Conservation (phyloP, 441 rosid species). For the Biscutella laevigata region DNA sequence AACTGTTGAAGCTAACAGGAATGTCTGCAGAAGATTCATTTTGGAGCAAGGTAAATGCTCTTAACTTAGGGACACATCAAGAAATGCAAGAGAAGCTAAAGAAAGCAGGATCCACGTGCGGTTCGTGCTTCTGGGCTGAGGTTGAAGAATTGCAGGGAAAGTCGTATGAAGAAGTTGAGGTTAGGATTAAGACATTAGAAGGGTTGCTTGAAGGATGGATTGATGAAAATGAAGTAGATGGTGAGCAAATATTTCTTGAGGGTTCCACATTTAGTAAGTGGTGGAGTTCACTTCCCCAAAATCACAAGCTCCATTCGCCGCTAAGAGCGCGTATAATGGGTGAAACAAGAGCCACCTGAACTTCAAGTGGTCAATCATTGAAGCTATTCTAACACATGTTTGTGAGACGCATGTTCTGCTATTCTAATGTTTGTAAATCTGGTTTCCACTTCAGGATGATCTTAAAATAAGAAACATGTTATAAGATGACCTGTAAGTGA, state of each 20-base stretch:
- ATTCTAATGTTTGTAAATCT: not conserved
- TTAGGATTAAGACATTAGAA: slow-evolving; percentile 22
- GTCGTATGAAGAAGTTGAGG: slow-evolving; percentile 1
- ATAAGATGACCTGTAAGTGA: slow-evolving; percentile 7
- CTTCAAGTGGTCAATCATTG: not conserved
- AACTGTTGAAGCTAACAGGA: slow-evolving; percentile 7
- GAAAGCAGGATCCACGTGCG: not conserved
- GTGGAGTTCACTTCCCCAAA: slow-evolving; percentile 36
- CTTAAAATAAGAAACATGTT: not conserved
- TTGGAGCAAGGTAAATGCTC: slow-evolving; percentile 38
- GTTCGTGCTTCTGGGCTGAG: slow-evolving; percentile 56
- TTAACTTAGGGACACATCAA: not conserved
- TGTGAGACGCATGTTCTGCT: not conserved
- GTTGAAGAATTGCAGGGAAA: slow-evolving; percentile 54
- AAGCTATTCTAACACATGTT: slow-evolving; percentile 6
- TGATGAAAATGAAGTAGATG: slow-evolving; percentile 11
- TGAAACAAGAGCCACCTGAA: slow-evolving; percentile 2
- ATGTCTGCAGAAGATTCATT: slow-evolving; percentile 32
- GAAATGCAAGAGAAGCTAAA: not conserved
- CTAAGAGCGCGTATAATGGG: not conserved
- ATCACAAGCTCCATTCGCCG: slow-evolving; percentile 23
- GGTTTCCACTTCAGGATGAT: slow-evolving; percentile 3
- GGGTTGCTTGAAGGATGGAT: slow-evolving; percentile 32
- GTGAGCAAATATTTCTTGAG: slow-evolving; percentile 35
- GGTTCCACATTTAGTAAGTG: slow-evolving; percentile 43